phyloP scores from a whole-genome alignment of 2,329 filamentous ascomycete genomes.

The Fusarium sacchari region DNA sequence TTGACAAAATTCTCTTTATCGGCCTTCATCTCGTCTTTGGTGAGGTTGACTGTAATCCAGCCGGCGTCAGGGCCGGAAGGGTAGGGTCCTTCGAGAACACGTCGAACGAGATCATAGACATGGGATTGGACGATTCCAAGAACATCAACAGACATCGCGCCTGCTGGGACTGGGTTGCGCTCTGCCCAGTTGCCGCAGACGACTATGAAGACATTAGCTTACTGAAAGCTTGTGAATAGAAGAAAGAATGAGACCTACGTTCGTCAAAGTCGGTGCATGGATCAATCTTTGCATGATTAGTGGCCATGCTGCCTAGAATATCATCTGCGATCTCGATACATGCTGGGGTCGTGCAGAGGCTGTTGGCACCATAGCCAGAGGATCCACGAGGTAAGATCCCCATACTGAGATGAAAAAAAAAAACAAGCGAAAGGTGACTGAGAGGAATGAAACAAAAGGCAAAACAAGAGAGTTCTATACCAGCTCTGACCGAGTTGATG shows the following conservation, averaged over 20 bases:
- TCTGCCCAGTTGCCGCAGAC: neutral
- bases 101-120: neutral
- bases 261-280: neutral
- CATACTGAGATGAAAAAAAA: neutral
- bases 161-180: neutral
- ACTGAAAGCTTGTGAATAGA: accelerated
- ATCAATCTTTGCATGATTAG: neutral
- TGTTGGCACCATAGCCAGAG: neutral
- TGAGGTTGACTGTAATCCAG: slow-evolving; percentile 27
- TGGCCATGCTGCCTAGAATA: neutral
- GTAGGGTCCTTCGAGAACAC: slow-evolving; percentile 57
- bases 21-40: slow-evolving; percentile 49
- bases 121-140: neutral
- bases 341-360: neutral
- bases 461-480: neutral
- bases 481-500: neutral
- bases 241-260: neutral
- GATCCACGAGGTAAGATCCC: neutral
- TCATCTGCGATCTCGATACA: neutral
- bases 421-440: neutral
- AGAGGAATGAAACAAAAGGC: neutral
- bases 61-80: slow-evolving; percentile 61
- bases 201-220: neutral
- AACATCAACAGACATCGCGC: neutral
- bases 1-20: slow-evolving; percentile 73